Evolutionary conservation across 495 filamentous ascomycete species (phyloP), one percentile per base, ranked within the genome.

Genomic region (Acidomyces sp.): DNA sequence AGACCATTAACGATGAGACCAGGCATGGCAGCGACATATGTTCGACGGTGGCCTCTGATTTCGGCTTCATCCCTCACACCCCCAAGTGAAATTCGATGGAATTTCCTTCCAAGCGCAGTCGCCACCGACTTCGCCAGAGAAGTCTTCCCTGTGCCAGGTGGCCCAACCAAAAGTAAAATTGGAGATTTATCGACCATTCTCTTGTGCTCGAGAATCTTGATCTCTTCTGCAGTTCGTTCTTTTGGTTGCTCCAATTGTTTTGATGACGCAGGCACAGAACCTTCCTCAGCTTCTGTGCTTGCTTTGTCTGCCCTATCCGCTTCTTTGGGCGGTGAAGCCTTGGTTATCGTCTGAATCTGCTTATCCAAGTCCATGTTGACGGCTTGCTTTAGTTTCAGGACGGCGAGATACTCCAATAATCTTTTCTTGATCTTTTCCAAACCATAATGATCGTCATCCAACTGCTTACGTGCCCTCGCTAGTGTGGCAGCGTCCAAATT

Each of bases 1-100:
- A 99, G 62, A 3, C 88, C 92, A 58, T 83, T 85, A 33, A 95
- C 87, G 37, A 99, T 82, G 34, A 96, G 63, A 22, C 92, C 92
- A 9, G 92, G 92, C 90, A 99, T 95, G 34, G 92, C 92, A 10
- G 92, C 92, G 39, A 99, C 90, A 57, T 99, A 99, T 2, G 92
- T 99, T 35, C 92, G 74, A 30, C 92, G 75, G 62, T 99, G 92
- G 4, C 92, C 92, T 34, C 92, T 70, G 45, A 99, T 96, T 62
- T 96, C 92, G 5, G 92, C 92, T 57, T 99, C 92, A 51, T 96
- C 92, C 20, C 88, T 65, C 15, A 99, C 87, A 52, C 92, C 92
- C 38, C 92, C 92, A 16, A 99, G 77, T 20, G 90, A 96, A 45
- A 99, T 95, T 22, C 92, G 76, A 57, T 96, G 88, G 62, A 99